Conservation (phyloP, 805 yeast species). For the Tetrapisispora namnaoensis region DNA sequence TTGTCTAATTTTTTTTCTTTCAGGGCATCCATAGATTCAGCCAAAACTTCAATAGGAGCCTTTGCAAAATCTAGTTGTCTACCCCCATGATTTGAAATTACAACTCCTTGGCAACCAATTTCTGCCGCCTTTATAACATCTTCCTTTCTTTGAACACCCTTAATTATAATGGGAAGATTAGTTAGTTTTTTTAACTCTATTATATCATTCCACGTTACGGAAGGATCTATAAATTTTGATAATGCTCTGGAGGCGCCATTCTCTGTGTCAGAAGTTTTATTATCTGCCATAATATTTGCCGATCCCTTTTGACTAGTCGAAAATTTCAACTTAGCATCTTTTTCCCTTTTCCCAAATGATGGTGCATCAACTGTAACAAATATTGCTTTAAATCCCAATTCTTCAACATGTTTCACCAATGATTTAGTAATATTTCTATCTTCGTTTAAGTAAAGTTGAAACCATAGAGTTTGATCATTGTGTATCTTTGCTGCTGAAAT, state of each 20-base stretch:
- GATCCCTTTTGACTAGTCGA: conserved; percentile 30
- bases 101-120: conserved; percentile 67
- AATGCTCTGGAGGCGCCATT: conserved; percentile 85
- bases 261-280: conserved; percentile 36
- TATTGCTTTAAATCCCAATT: conserved; percentile 67
- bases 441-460: conserved; percentile 73
- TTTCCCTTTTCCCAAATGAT: conserved; percentile 81
- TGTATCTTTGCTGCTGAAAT: conserved; percentile 59
- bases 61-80: conserved; percentile 76
- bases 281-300: conserved; percentile 35
- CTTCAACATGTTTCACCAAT: conserved; percentile 62
- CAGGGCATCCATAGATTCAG: conserved; percentile 53
- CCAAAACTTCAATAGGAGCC: conserved; percentile 67
- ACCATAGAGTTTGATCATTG: conserved; percentile 69
- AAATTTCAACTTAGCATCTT: conserved; percentile 64
- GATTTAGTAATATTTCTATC: conserved; percentile 56
- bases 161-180: conserved; percentile 56
- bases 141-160: conserved; percentile 78
- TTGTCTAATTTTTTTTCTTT: conserved; percentile 36
- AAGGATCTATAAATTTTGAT: conserved; percentile 72
- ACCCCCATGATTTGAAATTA: conserved; percentile 84
- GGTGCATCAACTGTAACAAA: conserved; percentile 93
- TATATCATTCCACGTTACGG: conserved; percentile 56
- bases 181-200: conserved; percentile 46
- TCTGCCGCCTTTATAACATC: conserved; percentile 69